Conservation (phyloP, 768 basidiomycete species). For the Tricholoma bakamatsutake region DNA sequence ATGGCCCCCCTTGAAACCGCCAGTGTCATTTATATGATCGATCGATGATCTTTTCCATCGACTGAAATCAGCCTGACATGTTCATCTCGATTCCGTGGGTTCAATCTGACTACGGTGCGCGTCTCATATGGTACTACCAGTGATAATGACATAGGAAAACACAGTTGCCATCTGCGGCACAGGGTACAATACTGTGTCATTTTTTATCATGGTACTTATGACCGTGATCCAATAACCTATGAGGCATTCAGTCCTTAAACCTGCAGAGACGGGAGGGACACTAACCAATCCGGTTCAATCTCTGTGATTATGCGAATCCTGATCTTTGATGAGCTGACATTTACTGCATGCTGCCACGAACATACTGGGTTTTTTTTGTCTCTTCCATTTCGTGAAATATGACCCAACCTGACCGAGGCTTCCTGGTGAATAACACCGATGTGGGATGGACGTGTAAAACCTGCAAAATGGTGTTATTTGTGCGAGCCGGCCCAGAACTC, state of each 20-base stretch:
- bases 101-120: too few species aligned
- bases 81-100: too few species aligned
- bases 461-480: slow-evolving; percentile 32
- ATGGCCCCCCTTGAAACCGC: background rate
- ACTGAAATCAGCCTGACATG: too few species aligned
- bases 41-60: background rate
- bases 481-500: background rate
- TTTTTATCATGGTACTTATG: slow-evolving; percentile 20
- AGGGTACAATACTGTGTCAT: background rate
- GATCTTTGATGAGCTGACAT: slow-evolving; percentile 10
- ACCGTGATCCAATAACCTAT: slow-evolving; percentile 31
- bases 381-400: slow-evolving; percentile 95
- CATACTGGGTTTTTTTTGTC: slow-evolving; percentile 90
- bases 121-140: background rate
- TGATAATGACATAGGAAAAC: too few species aligned
- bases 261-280: background rate
- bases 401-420: slow-evolving; percentile 88
- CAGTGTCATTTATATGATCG: background rate
- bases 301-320: slow-evolving; percentile 93
- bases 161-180: background rate
- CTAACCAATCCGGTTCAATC: slow-evolving; percentile 90
- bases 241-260: background rate
- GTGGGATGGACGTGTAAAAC: slow-evolving; percentile 87
- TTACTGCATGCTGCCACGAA: background rate
- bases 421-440: slow-evolving; percentile 90